Percentiles rank a stretch among this genome's conserved stretches.
phyloP scores from a whole-genome alignment of 352 stramenopile genomes.

The Phytopythium mirpurense region DNA sequence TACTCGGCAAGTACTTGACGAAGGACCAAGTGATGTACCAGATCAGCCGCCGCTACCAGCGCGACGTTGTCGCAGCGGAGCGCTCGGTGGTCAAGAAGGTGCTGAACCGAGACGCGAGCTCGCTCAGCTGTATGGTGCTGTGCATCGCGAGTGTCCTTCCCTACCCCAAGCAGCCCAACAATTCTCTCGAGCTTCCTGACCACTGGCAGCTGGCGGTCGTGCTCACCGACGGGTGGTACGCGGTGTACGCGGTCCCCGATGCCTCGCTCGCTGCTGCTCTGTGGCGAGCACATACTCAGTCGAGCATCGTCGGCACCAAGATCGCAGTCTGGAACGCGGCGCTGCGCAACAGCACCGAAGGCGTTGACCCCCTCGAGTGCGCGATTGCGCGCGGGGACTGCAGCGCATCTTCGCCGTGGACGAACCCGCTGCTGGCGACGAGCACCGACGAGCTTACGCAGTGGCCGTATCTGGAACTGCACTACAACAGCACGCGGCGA shows the following conservation, averaged over 20 bases:
- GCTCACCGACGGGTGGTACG: slow-evolving; percentile 74
- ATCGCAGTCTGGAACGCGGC: slow-evolving; percentile 61
- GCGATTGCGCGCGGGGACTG: slow-evolving; percentile 25
- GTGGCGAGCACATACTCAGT: slow-evolving; percentile 37
- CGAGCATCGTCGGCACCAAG: slow-evolving; percentile 50
- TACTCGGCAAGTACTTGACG: slow-evolving; percentile 53
- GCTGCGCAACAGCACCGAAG: slow-evolving; percentile 57
- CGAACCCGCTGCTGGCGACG: slow-evolving; percentile 33
- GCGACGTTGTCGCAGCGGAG: slow-evolving; percentile 44
- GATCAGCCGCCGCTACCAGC: slow-evolving; percentile 39
- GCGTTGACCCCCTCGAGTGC: slow-evolving; percentile 63
- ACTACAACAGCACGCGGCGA: slow-evolving; percentile 64
- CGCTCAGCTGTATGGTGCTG: slow-evolving; percentile 60
- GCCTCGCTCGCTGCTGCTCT: slow-evolving; percentile 26
- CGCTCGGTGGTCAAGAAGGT: slow-evolving; percentile 67
- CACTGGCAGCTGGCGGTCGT: slow-evolving; percentile 58
- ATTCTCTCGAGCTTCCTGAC: slow-evolving; percentile 21
- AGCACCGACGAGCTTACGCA: slow-evolving; percentile 34
- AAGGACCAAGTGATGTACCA: slow-evolving; percentile 55
- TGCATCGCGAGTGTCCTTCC: slow-evolving; percentile 50
- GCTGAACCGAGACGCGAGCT: slow-evolving; percentile 56
- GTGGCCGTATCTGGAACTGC: slow-evolving; percentile 58
- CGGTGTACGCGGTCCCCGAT: slow-evolving; percentile 54
- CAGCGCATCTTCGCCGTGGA: slow-evolving; percentile 18
- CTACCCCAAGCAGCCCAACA: slow-evolving; percentile 17